phyloP scores from a whole-genome alignment of 2,329 filamentous ascomycete species.

The Byssothecium circinans region DNA sequence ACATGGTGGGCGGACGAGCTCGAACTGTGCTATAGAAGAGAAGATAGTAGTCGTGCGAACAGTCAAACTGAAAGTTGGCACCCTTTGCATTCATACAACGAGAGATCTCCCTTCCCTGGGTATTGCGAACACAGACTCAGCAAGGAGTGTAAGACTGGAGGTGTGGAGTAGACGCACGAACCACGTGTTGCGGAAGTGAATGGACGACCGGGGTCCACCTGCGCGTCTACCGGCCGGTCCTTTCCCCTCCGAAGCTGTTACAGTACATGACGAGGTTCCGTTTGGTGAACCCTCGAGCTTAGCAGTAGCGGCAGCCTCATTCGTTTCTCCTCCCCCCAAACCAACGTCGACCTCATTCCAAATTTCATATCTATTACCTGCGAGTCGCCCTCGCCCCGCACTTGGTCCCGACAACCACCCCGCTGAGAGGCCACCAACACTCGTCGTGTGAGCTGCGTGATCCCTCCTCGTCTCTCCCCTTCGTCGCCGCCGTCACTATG shows the following conservation, averaged over 20 bases:
- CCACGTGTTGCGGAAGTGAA: neutral
- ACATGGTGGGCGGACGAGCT: neutral
- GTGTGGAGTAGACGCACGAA: neutral
- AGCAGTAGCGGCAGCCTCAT: too few relatives aligned
- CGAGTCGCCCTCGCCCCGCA: neutral
- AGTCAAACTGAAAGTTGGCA: too few relatives aligned
- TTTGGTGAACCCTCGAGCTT: too few relatives aligned
- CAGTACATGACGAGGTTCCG: too few relatives aligned
- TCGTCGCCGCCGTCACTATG: conserved; percentile 50
- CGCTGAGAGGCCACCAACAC: neutral
- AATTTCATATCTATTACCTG: too few relatives aligned
- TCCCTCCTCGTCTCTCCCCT: neutral
- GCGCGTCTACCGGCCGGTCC: too few relatives aligned
- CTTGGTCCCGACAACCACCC: neutral
- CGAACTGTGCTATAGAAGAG: neutral
- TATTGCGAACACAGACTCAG: too few relatives aligned
- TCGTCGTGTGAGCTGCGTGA: neutral
- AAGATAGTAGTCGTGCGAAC: neutral
- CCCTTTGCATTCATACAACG: too few relatives aligned
- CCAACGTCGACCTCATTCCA: too few relatives aligned
- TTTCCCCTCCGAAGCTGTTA: too few relatives aligned
- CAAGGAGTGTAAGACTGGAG: neutral
- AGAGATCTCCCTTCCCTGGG: too few relatives aligned
- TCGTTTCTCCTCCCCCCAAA: too few relatives aligned
- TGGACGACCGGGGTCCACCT: neutral